Percentiles rank a stretch among this genome's conserved stretches.
These are phyloP conservation scores for Chlamydomonas urium DNA, from an alignment of 139 green algal species.

Conservation along the genomic window DNA sequence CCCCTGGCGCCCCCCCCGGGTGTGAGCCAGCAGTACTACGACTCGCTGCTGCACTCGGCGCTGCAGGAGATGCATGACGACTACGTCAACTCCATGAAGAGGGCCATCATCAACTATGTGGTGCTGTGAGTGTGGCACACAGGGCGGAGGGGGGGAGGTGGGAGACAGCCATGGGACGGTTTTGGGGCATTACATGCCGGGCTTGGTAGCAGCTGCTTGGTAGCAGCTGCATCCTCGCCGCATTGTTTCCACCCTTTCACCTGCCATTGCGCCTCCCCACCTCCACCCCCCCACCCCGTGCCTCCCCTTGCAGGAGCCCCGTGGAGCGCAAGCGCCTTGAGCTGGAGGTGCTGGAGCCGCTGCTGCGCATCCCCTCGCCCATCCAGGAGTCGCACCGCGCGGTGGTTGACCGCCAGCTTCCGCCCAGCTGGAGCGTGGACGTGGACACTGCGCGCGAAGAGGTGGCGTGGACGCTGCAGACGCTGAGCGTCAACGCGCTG, in stretches of 20 bases:
- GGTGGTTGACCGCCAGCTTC: slow-evolving; percentile 37
- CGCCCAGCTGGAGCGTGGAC: slow-evolving; percentile 41
- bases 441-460: slow-evolving; percentile 58
- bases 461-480: slow-evolving; percentile 75
- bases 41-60: slow-evolving; percentile 40
- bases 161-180: no score
- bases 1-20: slow-evolving; percentile 24
- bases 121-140: slow-evolving; percentile 19
- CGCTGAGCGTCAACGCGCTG: slow-evolving; percentile 61
- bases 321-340: slow-evolving; percentile 56
- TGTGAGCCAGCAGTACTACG: slow-evolving; percentile 43
- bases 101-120: slow-evolving; percentile 66
- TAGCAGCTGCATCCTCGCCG: no score
- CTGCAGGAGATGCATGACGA: slow-evolving; percentile 61
- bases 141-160: not conserved
- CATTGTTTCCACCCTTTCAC: no score
- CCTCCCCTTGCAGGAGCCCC: slow-evolving; percentile 12
- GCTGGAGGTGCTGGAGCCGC: slow-evolving; percentile 43
- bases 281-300: no score
- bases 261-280: no score
- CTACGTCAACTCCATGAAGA: slow-evolving; percentile 54
- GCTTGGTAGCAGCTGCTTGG: no score
- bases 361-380: slow-evolving; percentile 32
- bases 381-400: slow-evolving; percentile 14
- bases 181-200: no score